Base-by-base conservation (phyloP, 257 asterid genomes). In the Fraxinus cuspidata region DNA sequence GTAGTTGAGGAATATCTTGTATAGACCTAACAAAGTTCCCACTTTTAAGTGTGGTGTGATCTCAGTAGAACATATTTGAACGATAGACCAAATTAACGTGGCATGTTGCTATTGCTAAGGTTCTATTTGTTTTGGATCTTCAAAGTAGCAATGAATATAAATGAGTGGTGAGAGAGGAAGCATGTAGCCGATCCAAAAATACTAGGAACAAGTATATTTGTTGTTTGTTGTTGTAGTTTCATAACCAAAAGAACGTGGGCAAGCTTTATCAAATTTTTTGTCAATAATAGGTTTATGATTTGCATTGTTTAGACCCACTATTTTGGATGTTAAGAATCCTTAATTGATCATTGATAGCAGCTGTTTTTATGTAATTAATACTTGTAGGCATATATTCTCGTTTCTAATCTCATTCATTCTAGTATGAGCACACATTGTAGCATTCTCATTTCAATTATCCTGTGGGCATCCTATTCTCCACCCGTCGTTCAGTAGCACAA, bases 261-360 rank as follows among this genome's bases (percentile, higher is more conserved):
- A 75, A 37, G 51, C 23, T 65, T 71, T 49, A 35, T 16, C 38
- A 9, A 27, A 66, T 0, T 37, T 71, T 78, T 81, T 28, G 71
- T 70, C 64, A 19, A 40, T 74, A 47, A 31, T 78, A 37, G 42
- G 7, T 31, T 31, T 19, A n/a, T 47, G 76, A 28, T 40, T 37
- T 28, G 66, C 49, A 53, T 28, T n/a, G 58, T 56, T 63, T 78
- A 21, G n/a, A 74, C 6, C 77, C 31, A 38, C 56, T 23, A 13
- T 76, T 34, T 63, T 70, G 65, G 32, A 44, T 74, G 76, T 28
- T 75, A 3, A 51, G 78, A 69, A 38, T 77, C 71, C 65, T 44
- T 9, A 67, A 6, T 40, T 4, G 47, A 34, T 31, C 27, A n/a
- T 71, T 56, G 51, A 73, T n/a, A 40, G 74, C 27, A 58, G n/a